Evolutionary conservation across 1,284 basidiomycete genomes (phyloP), one percentile per base, ranked within the genome.

Genomic region (Inonotus obliquus): DNA sequence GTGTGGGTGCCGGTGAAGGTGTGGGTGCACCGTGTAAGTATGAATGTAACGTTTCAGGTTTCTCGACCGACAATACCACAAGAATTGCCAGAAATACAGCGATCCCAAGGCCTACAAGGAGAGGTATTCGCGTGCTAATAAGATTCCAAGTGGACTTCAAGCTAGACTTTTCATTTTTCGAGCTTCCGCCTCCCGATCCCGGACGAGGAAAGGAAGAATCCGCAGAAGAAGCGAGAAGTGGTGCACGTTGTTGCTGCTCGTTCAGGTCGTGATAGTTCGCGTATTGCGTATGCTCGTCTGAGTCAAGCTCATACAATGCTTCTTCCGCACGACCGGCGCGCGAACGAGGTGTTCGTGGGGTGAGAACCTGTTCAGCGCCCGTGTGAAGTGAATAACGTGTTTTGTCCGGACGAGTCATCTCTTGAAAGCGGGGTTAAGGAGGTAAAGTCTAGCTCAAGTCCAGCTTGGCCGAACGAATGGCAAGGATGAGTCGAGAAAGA

Each of bases 331-430:
- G 77, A 41, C 82, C 84, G 39, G 81, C 76, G 66, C 81, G 80
- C 37, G 83, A 83, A 69, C 82, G 84, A 57, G 85, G 85, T 35
- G 85, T 87, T 54, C 85, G 77, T 1, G 85, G 85, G 10, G 83
- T 86, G 10, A 86, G 74, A 41, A 70, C 65, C 54, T 75, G 76
- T 63, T 79, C 71, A 55, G 41, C 13, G 41, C 41, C 41, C n/a
- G 80, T 75, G 41, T 35, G 39, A 38, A 21, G 19, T 32, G 54
- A 35, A 39, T 61, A 64, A 9, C 17, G 41, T 21, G 19, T 21
- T 4, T 27, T 14, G 32, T 47, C 54, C 25, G 47, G 48, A 14
- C 49, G 53, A 32, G 57, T 37, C 21, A 54, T 29, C n/a, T n/a
- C n/a, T n/a, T 17, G 58, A 25, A 44, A 17, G 45, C 45, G 39